Conservation (phyloP, 2,329 filamentous ascomycete species). For the Rutstroemia sp. region DNA sequence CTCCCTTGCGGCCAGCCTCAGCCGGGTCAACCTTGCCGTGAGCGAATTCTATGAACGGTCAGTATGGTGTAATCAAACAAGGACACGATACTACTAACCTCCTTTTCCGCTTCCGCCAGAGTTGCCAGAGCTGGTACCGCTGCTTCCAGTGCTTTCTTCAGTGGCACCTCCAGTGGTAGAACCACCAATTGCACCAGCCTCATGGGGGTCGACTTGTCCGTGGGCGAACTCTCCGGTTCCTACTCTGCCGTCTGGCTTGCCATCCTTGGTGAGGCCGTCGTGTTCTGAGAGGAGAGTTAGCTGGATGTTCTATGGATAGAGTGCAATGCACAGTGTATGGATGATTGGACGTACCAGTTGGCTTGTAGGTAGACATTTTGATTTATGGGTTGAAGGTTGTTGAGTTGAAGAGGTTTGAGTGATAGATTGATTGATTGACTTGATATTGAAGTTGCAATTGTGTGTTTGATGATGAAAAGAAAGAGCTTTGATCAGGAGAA, state of each 20-base stretch:
- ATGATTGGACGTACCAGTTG: slow-evolving; percentile 8
- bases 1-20: slow-evolving; percentile 35
- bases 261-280: slow-evolving; percentile 36
- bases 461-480: neutral
- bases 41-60: slow-evolving; percentile 29
- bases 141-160: neutral
- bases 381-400: neutral
- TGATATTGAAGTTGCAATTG: neutral
- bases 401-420: neutral
- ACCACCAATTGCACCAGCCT: neutral
- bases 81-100: neutral
- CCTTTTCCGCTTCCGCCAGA: neutral
- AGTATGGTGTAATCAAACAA: neutral
- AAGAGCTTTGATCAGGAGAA: neutral
- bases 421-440: neutral
- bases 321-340: neutral
- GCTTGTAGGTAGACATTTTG: slow-evolving; percentile 17
- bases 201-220: neutral
- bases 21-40: slow-evolving; percentile 35
- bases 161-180: neutral
- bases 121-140: neutral
- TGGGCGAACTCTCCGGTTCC: slow-evolving; percentile 28
- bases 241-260: slow-evolving; percentile 35
- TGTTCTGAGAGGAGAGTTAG: slow-evolving; percentile 28
- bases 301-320: neutral